Evolutionary conservation across 208 protist genomes (phyloP), one percentile per base, ranked within the genome.

Genomic region (Trypanosoma conorhini): DNA sequence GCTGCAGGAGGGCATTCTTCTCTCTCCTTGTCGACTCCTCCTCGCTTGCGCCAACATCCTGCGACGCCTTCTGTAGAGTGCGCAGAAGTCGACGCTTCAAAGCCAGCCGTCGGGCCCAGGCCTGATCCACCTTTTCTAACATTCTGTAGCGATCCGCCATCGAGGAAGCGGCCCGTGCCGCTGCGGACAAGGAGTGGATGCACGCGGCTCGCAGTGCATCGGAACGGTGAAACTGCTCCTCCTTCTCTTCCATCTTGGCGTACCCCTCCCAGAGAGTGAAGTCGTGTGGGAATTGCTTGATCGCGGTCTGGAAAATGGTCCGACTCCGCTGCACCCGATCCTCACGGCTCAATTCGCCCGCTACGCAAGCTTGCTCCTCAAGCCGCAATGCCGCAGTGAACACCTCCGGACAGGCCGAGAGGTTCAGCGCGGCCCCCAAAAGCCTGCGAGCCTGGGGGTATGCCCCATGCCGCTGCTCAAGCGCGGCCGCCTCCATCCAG

Each of bases 231-330:
- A 76, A 44, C 64, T 90, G 85, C 24, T 67, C 79, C 51, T 86
- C 72, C 52, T 72, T 52, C 66, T 96, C 91, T 78, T 94, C 91
- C 70, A 92, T 68, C 67, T 82, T 82, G 52, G 91, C 91, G 70
- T 87, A 93, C 13, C 67, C 73, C n/a, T 88, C 71, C 87, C 91
- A 94, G 56, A 77, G 80, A 35, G 77, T 61, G 58, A 79, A 81
- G 42, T 91, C 74, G 28, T 83, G 72, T 13, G 88, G 86, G 66
- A 85, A 84, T 13, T 82, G 74, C 60, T 86, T 77, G 61, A 96
- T 83, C 24, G 83, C 85, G 5, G 73, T 86, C 52, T 91, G 80
- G 65, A 83, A 92, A 21, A 76, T 65, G 22, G 46, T 30, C 28
- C 78, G 65, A 80, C 77, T 65, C 70, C 70, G 58, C 50, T 76